A percentile compares a stretch with the other conserved stretches of the same genome.
These are phyloP conservation scores for Rhododendron williamsianum DNA, from an alignment of 148 eudicot genomes.

Conservation along the genomic window DNA sequence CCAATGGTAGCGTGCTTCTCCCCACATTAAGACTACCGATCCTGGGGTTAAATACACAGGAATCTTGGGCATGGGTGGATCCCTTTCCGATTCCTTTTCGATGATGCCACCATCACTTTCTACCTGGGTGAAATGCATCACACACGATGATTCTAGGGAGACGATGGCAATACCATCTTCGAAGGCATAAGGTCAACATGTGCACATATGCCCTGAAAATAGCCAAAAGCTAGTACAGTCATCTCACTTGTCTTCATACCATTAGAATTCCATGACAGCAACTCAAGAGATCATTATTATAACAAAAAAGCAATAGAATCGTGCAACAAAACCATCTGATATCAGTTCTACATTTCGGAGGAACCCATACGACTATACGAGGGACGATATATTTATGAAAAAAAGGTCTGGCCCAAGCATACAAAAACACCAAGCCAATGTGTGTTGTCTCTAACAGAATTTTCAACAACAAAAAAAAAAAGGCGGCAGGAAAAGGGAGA, in stretches of 20 bases:
- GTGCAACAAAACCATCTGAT: background rate
- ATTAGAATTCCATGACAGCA: background rate
- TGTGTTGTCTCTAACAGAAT: background rate
- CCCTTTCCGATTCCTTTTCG: slow-evolving; percentile 14
- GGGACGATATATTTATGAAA: background rate
- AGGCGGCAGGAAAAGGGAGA: background rate
- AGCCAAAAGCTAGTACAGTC: slow-evolving; percentile 3
- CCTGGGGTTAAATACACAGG: slow-evolving; percentile 74
- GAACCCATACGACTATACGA: background rate
- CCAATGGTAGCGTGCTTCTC: slow-evolving; percentile 86
- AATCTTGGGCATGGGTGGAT: slow-evolving; percentile 25
- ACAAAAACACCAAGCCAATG: background rate
- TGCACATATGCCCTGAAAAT: slow-evolving; percentile 81
- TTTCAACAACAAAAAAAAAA: background rate
- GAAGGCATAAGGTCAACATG: slow-evolving; percentile 90
- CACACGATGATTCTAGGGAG: slow-evolving; percentile 80
- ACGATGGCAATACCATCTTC: slow-evolving; percentile 92
- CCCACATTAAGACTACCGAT: slow-evolving; percentile 71
- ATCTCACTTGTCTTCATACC: background rate
- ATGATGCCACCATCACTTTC: slow-evolving; percentile 13
- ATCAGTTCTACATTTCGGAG: background rate
- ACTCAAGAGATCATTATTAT: background rate
- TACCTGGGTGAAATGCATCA: slow-evolving; percentile 71
- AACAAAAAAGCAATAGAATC: background rate
- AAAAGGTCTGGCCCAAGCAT: background rate